Conservation (phyloP, 345 rosid genomes). For the Reutealis trisperma region DNA sequence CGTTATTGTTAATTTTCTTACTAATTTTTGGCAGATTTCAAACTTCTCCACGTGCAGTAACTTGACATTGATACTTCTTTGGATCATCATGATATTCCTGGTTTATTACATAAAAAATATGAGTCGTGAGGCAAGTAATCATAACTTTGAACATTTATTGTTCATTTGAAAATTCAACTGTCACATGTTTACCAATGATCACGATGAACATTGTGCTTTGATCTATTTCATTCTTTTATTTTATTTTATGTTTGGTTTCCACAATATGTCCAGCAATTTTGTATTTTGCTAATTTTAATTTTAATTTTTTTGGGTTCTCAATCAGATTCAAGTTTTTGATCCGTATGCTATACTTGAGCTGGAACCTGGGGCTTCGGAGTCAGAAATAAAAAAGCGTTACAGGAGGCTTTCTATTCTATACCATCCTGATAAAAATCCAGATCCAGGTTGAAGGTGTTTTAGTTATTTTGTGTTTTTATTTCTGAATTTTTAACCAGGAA, state of each 20-base stretch:
- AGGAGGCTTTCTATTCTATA: conserved; percentile 85
- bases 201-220: neutral
- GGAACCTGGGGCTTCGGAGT: conserved; percentile 75
- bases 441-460: conserved; percentile 77
- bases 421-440: conserved; percentile 99
- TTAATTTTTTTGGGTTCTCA: conserved; percentile 5
- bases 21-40: conserved; percentile 60
- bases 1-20: neutral
- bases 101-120: conserved; percentile 81
- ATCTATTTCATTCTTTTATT: neutral
- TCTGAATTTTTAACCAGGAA: conserved; percentile 6
- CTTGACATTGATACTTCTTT: conserved; percentile 77
- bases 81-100: conserved; percentile 86
- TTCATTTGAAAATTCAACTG: neutral
- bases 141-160: neutral
- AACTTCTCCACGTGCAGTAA: conserved; percentile 93
- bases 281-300: conserved; percentile 6
- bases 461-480: conserved; percentile 12
- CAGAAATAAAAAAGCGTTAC: conserved; percentile 88
- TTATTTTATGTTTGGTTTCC: neutral
- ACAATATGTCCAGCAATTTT: neutral
- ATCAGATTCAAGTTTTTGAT: conserved; percentile 85
- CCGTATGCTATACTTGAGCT: conserved; percentile 85
- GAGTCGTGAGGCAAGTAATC: conserved; percentile 73
- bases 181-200: neutral